Evolutionary conservation across 140 eudicot genomes (phyloP).

Genomic region (Anethum foeniculum): DNA sequence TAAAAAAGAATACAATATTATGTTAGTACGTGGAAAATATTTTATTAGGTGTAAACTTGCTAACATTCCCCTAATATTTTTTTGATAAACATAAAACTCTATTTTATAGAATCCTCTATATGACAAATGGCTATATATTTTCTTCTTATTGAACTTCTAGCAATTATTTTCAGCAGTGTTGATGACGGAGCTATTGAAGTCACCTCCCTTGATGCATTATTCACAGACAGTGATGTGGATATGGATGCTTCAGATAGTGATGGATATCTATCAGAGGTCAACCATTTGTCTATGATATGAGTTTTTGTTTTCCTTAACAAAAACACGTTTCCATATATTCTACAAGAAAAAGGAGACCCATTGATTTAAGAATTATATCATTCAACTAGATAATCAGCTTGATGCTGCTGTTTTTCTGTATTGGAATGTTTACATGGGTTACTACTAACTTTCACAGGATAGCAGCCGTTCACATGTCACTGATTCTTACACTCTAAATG

Average conservation of each 20-base stretch:
- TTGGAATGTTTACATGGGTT: neutral
- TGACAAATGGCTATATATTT: neutral
- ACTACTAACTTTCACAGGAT: slow-evolving; percentile 31
- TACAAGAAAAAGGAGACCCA: neutral
- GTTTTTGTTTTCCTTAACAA: neutral
- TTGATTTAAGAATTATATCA: neutral
- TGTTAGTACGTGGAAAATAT: neutral
- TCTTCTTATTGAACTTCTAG: neutral
- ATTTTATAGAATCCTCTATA: neutral
- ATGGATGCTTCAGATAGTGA: slow-evolving; percentile 79
- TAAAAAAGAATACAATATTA: neutral
- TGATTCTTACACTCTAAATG: slow-evolving; percentile 30
- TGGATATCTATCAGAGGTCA: slow-evolving; percentile 93
- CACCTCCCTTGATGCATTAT: slow-evolving; percentile 56
- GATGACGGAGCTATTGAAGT: slow-evolving; percentile 34
- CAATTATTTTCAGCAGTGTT: slow-evolving; percentile 30
- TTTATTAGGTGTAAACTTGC: neutral
- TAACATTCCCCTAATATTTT: neutral
- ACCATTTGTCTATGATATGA: slow-evolving; percentile 10
- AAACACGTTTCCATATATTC: neutral
- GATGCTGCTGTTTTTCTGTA: neutral
- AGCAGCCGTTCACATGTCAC: slow-evolving; percentile 25
- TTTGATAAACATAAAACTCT: neutral
- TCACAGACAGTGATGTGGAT: slow-evolving; percentile 36
- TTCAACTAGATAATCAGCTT: neutral